These are phyloP conservation scores for Podospora bellae-mahoneyi DNA, from an alignment of 495 filamentous ascomycete genomes.

Conservation along the genomic window DNA sequence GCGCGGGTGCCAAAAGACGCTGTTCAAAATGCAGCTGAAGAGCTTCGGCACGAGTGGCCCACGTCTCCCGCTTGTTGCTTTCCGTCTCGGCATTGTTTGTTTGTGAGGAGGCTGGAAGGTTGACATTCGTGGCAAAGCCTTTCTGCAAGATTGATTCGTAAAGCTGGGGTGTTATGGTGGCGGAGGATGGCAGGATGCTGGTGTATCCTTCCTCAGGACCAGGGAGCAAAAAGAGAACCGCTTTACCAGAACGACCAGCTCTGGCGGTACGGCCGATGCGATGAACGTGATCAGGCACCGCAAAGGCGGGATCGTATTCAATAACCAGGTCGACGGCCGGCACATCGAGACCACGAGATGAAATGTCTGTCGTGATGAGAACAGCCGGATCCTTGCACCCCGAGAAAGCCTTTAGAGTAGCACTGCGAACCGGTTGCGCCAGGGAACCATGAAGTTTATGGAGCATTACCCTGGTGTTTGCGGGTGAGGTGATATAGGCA, in stretches of 20 bases:
- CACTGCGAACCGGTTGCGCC: slow-evolving; percentile 76
- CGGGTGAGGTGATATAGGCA: slow-evolving; percentile 48
- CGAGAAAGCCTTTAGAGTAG: slow-evolving; percentile 77
- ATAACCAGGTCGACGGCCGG: slow-evolving; percentile 91
- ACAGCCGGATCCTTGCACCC: slow-evolving; percentile 63
- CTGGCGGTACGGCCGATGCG: slow-evolving; percentile 92
- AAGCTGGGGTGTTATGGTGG: slow-evolving; percentile 36
- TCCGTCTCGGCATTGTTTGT: slow-evolving; percentile 4
- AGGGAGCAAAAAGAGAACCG: slow-evolving; percentile 82
- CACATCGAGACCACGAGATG: slow-evolving; percentile 88
- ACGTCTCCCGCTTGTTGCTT: slow-evolving; percentile 35
- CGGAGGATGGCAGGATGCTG: slow-evolving; percentile 56
- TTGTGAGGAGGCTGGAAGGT: slow-evolving; percentile 30
- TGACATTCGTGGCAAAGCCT: slow-evolving; percentile 46
- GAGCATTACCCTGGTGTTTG: slow-evolving; percentile 58
- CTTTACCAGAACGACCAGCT: slow-evolving; percentile 83
- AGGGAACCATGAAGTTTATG: slow-evolving; percentile 93
- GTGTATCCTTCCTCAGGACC: slow-evolving; percentile 90
- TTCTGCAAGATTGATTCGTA: slow-evolving; percentile 54
- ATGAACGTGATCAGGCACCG: slow-evolving; percentile 85
- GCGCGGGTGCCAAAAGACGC: slow-evolving; percentile 36
- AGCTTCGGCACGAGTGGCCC: slow-evolving; percentile 44
- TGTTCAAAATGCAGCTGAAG: slow-evolving; percentile 51
- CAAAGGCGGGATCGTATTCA: slow-evolving; percentile 93
- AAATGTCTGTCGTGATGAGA: slow-evolving; percentile 90